Conservation (phyloP, 306 rosid genomes). For the apple (Malus domestica) region DNA sequence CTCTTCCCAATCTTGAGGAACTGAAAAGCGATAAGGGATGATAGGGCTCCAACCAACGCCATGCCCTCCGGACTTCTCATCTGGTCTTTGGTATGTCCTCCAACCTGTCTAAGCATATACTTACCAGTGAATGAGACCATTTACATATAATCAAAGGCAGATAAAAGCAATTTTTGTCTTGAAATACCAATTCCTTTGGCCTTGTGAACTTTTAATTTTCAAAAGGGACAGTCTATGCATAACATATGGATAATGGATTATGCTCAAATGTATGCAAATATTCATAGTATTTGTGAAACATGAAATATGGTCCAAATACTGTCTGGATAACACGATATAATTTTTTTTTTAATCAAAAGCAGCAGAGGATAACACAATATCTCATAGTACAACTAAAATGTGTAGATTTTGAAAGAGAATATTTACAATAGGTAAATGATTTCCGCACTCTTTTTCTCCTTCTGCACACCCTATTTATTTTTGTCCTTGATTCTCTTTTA, state of each 20-base stretch:
- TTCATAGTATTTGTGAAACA: too few relatives aligned
- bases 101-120: constrained; percentile 91
- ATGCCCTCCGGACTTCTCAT: constrained; percentile 97
- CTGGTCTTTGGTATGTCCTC: constrained; percentile 98
- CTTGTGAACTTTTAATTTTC: background rate
- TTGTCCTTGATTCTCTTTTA: background rate
- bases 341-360: too few relatives aligned
- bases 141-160: constrained; percentile 7
- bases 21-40: constrained; percentile 75
- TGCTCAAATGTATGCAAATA: too few relatives aligned
- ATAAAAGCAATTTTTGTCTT: background rate
- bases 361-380: too few relatives aligned
- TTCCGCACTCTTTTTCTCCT: background rate
- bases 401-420: background rate
- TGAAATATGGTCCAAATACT: background rate
- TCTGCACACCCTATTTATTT: background rate
- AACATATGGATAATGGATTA: too few relatives aligned
- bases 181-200: background rate
- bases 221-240: background rate
- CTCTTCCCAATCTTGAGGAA: constrained; percentile 95
- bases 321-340: background rate
- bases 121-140: constrained; percentile 24
- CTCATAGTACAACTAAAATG: background rate
- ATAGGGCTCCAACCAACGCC: constrained; percentile 99
- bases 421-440: background rate